Evolutionary conservation across 2,329 filamentous ascomycete genomes (phyloP).

Genomic region (Cylindrodendrum hubeiense): DNA sequence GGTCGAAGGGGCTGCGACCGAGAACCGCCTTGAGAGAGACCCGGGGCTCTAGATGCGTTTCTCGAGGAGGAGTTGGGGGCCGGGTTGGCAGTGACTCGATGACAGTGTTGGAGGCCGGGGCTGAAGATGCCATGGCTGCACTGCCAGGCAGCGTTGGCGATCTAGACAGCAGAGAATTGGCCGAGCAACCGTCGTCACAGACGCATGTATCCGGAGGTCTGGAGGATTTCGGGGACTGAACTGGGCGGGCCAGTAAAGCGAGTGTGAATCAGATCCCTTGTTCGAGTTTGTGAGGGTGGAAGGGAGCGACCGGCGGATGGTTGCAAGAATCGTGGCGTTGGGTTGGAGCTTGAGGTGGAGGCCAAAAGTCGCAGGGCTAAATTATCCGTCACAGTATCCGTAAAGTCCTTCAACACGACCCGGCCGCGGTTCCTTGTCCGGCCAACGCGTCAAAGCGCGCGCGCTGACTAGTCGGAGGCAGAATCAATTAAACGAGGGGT

Average conservation of each 20-base stretch:
- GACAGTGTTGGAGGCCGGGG: constrained; percentile 49
- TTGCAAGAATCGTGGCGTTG: constrained; percentile 20
- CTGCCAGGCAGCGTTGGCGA: constrained; percentile 54
- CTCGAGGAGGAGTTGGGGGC: constrained; percentile 77
- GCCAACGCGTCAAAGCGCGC: constrained; percentile 40
- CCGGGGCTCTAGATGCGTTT: constrained; percentile 57
- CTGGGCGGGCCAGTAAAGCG: constrained; percentile 6
- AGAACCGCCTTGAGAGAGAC: constrained; percentile 51
- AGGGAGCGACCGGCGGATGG: background rate
- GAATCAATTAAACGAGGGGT: constrained; percentile 43
- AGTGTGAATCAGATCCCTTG: background rate
- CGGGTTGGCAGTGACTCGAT: constrained; percentile 68
- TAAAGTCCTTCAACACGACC: constrained; percentile 31
- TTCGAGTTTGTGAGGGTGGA: background rate
- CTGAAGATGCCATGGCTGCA: constrained; percentile 58
- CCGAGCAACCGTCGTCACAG: constrained; percentile 37
- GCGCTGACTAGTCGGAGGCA: constrained; percentile 29
- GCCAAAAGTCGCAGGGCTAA: constrained; percentile 26
- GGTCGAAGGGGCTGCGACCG: constrained; percentile 53
- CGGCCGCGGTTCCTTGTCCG: constrained; percentile 37
- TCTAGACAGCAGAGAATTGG: constrained; percentile 52
- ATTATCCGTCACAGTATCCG: constrained; percentile 11
- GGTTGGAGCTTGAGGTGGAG: constrained; percentile 30
- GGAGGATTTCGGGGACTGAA: constrained; percentile 9
- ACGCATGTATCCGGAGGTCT: constrained; percentile 37